phyloP scores from a whole-genome alignment of 805 yeast genomes.

The Ogataea salicorniae region DNA sequence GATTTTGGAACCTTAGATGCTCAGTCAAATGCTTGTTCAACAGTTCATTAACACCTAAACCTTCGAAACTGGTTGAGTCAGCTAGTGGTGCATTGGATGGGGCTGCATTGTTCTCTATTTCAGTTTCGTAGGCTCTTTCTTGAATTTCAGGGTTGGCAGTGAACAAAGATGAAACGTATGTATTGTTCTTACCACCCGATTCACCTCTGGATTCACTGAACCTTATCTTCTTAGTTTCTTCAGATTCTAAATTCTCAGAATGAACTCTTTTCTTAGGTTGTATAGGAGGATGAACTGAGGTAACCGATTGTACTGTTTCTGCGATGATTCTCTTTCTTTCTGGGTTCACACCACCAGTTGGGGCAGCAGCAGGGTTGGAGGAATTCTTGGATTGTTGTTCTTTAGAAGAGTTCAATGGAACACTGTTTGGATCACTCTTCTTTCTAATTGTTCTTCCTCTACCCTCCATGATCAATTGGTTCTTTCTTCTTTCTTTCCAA shows the following conservation, averaged over 20 bases:
- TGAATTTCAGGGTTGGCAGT: conserved; percentile 57
- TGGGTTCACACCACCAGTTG: neutral
- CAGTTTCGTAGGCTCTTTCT: conserved; percentile 32
- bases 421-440: conserved; percentile 14
- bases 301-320: conserved; percentile 3
- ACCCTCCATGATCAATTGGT: conserved; percentile 47
- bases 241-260: conserved; percentile 19
- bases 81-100: conserved; percentile 87
- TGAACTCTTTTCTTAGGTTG: conserved; percentile 4
- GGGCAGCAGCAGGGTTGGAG: neutral
- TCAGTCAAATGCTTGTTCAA: conserved; percentile 52
- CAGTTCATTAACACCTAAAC: conserved; percentile 58
- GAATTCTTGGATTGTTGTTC: neutral
- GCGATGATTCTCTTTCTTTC: conserved; percentile 1
- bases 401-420: conserved; percentile 3
- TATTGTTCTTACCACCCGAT: conserved; percentile 49
- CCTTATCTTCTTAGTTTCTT: conserved; percentile 25
- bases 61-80: conserved; percentile 64
- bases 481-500: conserved; percentile 76
- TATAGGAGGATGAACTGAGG: conserved; percentile 1
- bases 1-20: conserved; percentile 52
- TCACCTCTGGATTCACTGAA: conserved; percentile 47
- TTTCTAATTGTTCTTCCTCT: conserved; percentile 27
- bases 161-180: conserved; percentile 83
- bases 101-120: conserved; percentile 24